Base-by-base conservation (phyloP, 768 basidiomycete species). In the Suillus americanus region DNA sequence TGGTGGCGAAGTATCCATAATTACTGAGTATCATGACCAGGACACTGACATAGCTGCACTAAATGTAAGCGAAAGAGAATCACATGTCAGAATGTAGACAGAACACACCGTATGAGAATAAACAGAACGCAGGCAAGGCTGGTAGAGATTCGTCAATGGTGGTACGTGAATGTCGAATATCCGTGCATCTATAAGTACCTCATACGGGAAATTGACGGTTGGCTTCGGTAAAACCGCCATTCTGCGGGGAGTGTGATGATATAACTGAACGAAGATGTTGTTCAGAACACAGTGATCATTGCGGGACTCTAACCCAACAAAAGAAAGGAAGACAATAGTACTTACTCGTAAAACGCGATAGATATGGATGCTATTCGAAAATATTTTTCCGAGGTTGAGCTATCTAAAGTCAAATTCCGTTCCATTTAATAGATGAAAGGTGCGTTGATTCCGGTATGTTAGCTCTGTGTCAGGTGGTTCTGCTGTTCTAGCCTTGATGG, bases 1-100 rank as follows among this genome's bases (percentile, higher is more conserved):
- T 56, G 20, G 71, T 70, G 64, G 80, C 79, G 70, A 90, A 89
- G 70, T 85, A 88, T 14, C 86, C 87, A 64, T 84, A 80, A 71
- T 83, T 88, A 66, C 83, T 85, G 59, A 86, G 61, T 10, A 79
- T 74, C 65, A 89, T 77, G 51, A 80, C 78, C 5, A 78, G 16
- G 35, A 87, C 77, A 71, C 85, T 87, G 48, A 72, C 48, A 73
- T 75, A 75, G 40, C 75, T 77, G 60, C 20, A 23, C 10, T 18
- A 3, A 25, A 37, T 54, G 9, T 12, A 5, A 16, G 57, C 1
- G 5, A 60, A 8, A 30, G 16, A 12, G 13, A 1, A 1, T 6
- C 7, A 14, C 35, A 40, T 13, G 23, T 23, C 33, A 35, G 4
- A 10, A 25, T 3, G 25, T 16, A 18, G 14, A 9, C 16, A 10